Evolutionary conservation across 2,329 filamentous ascomycete species (phyloP), one percentile per base, ranked within the genome.

Genomic region (Cordyceps cateniannulata): DNA sequence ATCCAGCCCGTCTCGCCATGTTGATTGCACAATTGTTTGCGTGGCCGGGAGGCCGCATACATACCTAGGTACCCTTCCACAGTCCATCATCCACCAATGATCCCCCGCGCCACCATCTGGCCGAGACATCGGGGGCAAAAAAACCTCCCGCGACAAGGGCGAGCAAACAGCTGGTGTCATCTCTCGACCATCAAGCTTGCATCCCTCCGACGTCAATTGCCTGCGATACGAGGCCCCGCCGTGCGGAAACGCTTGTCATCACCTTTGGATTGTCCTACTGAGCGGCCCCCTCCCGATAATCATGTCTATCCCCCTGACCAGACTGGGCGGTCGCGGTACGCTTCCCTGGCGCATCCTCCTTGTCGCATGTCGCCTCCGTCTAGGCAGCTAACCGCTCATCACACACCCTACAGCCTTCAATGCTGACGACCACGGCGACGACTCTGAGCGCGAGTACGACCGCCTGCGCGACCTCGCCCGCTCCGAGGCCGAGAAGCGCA

Each of bases 391-490:
- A 60, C 57, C n/a, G 14, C 47, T 24, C 22, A 14, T 20, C 8
- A 29, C 20, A 20, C 71, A 93, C 90, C 88, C 74, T 91, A 20
- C 71, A 93, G 90, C 88, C 74, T 91, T 93, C 79, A 90, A 87
- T 75, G 87, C 91, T 72, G 81, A 81, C 62, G 80, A 86, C 66
- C 50, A 60, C 18, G 85, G 84, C 70, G 78, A 78, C 66, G 82
- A 87, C 62, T 80, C 85, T 60, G 93, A 98, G 79, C 85, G 82
- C 67, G 93, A 98, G 77, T 98, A 98, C 75, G 93, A 98, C 72
- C 89, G 91, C 59, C 83, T 98, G 49, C 91, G 95, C 69, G 87
- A 88, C 67, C 82, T 93, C 20, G 95, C 93, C 20, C 86, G 90
- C 65, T 81, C 86, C 68, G 93, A 96, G 79, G 91, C 89, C 62